Base-by-base conservation (phyloP, 2,329 filamentous ascomycete species). In the Raffaelea arxii region DNA sequence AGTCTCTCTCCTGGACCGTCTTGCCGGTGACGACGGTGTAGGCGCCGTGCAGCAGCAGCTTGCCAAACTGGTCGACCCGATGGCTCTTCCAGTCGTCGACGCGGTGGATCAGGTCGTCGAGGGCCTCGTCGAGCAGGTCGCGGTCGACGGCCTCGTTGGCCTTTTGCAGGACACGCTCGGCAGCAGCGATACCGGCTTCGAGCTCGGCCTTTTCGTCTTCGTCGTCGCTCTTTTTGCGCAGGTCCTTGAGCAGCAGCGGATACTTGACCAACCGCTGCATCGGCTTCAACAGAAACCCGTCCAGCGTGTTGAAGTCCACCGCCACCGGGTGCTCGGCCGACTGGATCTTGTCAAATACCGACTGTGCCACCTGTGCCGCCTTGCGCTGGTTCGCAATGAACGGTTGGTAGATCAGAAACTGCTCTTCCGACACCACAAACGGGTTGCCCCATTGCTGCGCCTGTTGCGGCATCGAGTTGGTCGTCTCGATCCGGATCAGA, bases 11-110 rank as follows among this genome's bases (percentile, higher is more conserved):
- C 56, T 87, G 82, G 50, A 96, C 91, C 59, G 82, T 94, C 65
- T 86, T 85, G 55, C 83, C 84, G 22, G 94, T 97, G 25, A 95
- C 72, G 36, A 98, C 91, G 1, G 86, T 89, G 64, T 95, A 94
- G 25, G 89, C 85, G 27, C 92, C 92, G 56, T 94, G 86, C 22
- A 94, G 72, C 25, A 98, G 72, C 19, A 98, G 71, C 46, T 89
- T 84, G 36, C 92, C 92, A 57, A 98, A 96, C n/a, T 84, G 80
- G 51, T 94, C 86, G 24, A 96, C 82, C 49, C 83, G 80, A 60
- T 97, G 86, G 44, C 84, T 86, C 65, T 96, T 97, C 92, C 92
- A 98, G 62, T 98, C 92, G 59, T 97, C 92, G 1, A 98, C 91
- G 43, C 92, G 76, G 46, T 68, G 68, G 49, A 84, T 81, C 23